Evolutionary conservation across 768 basidiomycete species (phyloP).

Genomic region (Leccinum truebloodii): DNA sequence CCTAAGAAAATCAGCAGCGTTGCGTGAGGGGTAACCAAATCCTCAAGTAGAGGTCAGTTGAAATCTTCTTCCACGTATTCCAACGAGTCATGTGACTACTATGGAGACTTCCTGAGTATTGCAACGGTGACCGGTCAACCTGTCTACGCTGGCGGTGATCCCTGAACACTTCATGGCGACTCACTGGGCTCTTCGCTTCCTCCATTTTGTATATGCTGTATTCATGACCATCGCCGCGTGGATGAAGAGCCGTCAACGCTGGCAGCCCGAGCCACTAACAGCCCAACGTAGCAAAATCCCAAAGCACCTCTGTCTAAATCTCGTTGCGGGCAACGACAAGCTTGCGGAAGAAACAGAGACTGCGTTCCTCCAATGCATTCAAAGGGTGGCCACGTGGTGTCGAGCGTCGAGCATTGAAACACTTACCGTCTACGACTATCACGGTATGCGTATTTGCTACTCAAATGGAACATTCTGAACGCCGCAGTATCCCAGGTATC

Average conservation of each 20-base stretch:
- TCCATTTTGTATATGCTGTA: constrained; percentile 60
- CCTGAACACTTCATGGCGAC: constrained; percentile 37
- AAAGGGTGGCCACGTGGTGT: constrained; percentile 62
- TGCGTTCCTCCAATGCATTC: constrained; percentile 53
- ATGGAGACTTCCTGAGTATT: background rate
- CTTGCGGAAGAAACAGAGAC: constrained; percentile 38
- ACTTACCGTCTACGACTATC: constrained; percentile 71
- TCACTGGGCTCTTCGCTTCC: constrained; percentile 47
- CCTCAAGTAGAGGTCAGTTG: no score
- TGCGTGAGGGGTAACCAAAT: no score
- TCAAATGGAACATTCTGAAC: constrained; percentile 7
- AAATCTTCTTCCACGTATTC: constrained; percentile 22
- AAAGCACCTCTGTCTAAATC: constrained; percentile 63
- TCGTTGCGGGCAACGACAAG: constrained; percentile 48
- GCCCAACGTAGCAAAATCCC: constrained; percentile 60
- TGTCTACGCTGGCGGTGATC: constrained; percentile 9
- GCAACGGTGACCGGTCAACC: no score
- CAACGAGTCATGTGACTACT: constrained; percentile 23
- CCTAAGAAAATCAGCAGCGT: no score
- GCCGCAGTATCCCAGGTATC: constrained; percentile 35
- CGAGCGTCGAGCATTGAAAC: constrained; percentile 56
- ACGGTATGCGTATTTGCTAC: constrained; percentile 48
- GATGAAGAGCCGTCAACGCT: constrained; percentile 38
- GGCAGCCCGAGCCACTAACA: constrained; percentile 48
- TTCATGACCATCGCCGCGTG: constrained; percentile 42